Conservation (phyloP, 495 filamentous ascomycete species). For the Penicillium riverlandense region DNA sequence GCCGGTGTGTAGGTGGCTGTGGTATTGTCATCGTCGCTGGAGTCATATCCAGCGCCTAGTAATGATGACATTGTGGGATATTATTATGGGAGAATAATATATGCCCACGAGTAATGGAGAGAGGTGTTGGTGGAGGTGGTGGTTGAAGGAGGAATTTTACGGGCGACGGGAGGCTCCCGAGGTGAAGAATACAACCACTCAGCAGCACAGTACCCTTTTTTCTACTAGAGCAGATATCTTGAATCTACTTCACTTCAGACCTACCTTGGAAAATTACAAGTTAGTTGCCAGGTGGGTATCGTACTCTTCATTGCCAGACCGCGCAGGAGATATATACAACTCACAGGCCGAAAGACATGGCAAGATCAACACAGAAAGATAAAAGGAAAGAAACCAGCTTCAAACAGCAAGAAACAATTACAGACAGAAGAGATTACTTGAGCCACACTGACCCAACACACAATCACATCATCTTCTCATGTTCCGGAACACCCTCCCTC, state of each 20-base stretch:
- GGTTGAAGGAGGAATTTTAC: slow-evolving; percentile 28
- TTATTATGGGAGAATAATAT: no score
- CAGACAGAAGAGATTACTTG: slow-evolving; percentile 7
- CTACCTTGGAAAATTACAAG: no score
- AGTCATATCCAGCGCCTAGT: slow-evolving; percentile 44
- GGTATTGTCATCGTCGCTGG: slow-evolving; percentile 43
- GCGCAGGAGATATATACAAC: slow-evolving; percentile 41
- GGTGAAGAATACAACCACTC: slow-evolving; percentile 13
- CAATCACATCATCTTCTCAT: no score
- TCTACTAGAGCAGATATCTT: no score
- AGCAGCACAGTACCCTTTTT: background rate
- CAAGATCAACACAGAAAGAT: slow-evolving; percentile 29
- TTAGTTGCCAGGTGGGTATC: slow-evolving; percentile 17
- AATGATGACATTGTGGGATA: slow-evolving; percentile 37
- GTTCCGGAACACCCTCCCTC: background rate
- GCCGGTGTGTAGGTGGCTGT: slow-evolving; percentile 13
- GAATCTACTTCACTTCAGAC: no score
- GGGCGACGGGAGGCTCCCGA: slow-evolving; percentile 20
- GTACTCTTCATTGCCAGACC: slow-evolving; percentile 38
- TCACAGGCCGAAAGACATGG: slow-evolving; percentile 25
- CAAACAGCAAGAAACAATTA: slow-evolving; percentile 7
- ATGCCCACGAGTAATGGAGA: background rate
- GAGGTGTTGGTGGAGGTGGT: slow-evolving; percentile 1
- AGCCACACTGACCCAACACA: background rate
- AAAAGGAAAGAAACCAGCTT: slow-evolving; percentile 9